Conservation (phyloP, 1,139 yeast genomes). For the Pneumocystis jirovecii region DNA sequence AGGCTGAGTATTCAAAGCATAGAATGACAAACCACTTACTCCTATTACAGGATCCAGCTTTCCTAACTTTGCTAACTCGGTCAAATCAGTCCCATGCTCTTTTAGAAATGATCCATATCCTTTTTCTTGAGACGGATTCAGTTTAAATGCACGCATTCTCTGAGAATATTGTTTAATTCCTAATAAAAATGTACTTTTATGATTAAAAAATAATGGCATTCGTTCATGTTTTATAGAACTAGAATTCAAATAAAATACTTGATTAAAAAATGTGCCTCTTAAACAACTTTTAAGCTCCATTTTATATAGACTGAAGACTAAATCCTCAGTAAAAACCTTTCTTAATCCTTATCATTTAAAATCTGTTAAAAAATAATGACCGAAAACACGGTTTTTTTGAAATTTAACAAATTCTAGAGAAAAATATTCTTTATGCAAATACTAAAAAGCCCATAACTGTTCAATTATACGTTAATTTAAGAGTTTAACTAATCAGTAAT, state of each 20-base stretch:
- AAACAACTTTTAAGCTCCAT: not conserved
- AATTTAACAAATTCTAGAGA: too few relatives aligned
- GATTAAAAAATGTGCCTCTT: not conserved
- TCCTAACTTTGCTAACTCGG: constrained; percentile 75
- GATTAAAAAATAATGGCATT: not conserved
- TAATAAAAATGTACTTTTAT: not conserved
- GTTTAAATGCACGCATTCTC: not conserved
- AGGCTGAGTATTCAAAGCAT: not conserved
- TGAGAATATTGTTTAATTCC: not conserved
- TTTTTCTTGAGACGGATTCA: not conserved
- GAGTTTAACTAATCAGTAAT: too few relatives aligned
- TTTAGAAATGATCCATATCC: constrained; percentile 30
- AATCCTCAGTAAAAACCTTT: not conserved
- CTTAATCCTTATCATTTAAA: not conserved
- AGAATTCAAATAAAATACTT: not conserved
- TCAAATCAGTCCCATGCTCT: constrained; percentile 74
- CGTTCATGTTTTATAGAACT: not conserved
- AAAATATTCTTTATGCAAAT: not conserved
- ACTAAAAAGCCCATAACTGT: not conserved
- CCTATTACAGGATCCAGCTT: constrained; percentile 95
- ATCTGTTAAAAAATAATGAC: not conserved
- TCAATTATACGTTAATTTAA: not conserved
- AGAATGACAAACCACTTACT: not conserved
- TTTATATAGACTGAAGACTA: not conserved
- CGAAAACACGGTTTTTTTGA: not conserved